A percentile compares a stretch with the other conserved stretches of the same genome.
Evolutionary conservation across 441 rosid genomes (phyloP).

Genomic region (Erysimum pusillum): DNA sequence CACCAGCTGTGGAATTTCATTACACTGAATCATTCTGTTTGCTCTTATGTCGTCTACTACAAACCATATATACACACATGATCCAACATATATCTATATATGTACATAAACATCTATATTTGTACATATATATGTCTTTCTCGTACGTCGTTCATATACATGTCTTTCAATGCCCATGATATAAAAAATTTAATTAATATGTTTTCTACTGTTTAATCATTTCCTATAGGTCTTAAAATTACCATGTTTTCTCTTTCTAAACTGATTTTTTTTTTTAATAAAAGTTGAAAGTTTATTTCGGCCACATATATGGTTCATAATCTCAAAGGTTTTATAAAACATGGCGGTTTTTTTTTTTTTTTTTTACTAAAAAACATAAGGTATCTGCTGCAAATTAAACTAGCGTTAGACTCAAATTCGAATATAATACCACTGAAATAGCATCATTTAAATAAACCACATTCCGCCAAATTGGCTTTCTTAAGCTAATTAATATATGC

Average conservation of each 20-base stretch:
- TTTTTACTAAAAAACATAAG: too few species aligned
- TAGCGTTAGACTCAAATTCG: neutral
- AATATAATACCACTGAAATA: neutral
- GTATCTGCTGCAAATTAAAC: neutral
- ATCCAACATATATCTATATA: neutral
- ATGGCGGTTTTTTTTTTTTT: too few species aligned
- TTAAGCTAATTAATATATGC: too few species aligned
- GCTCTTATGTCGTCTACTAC: constrained; percentile 36
- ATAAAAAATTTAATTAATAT: neutral
- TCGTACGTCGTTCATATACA: neutral
- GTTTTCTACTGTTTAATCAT: neutral
- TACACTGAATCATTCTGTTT: constrained; percentile 51
- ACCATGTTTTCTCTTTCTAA: neutral
- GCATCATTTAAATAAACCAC: too few species aligned
- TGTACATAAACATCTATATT: neutral
- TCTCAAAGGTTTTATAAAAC: neutral
- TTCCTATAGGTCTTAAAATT: neutral
- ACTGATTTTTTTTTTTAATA: neutral
- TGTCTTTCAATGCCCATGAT: neutral
- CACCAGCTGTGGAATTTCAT: constrained; percentile 43
- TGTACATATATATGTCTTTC: neutral
- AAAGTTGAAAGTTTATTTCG: neutral
- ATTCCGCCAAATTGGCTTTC: too few species aligned
- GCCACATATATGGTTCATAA: neutral
- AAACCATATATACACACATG: constrained; percentile 9